Base-by-base conservation (phyloP, 106 monocot species). In the Vanilla planifolia region DNA sequence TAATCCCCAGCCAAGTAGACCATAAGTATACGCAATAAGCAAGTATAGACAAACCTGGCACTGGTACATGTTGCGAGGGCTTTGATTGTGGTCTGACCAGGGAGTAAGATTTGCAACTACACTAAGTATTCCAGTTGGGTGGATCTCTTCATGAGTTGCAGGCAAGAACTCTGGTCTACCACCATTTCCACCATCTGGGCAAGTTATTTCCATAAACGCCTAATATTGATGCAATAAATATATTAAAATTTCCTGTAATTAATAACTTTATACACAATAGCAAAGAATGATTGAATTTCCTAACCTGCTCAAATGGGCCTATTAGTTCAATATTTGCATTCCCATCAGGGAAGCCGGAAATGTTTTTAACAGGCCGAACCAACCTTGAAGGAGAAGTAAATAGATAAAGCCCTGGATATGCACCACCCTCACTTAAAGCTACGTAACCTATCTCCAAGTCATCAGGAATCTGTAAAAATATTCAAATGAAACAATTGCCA, bases 61-160 rank as follows among this genome's bases (percentile, higher is more conserved):
- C 55, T 96, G 96, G 43, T 96, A 96, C 96, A 96, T 96, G 52
- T 96, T 96, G 24, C 91, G 75, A 19, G 96, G 96, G 79, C 90
- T 91, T 71, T 96, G 91, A 71, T 96, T 96, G 71, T 96, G 96
- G 77, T 96, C 96, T 56, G 91, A 96, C 86, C 87, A 96, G 2
- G 96, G 96, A 33, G 91, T 96, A 46, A 96, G 91, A 82, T 85
- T 96, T 43, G 96, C 96, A 84, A 96, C 87, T 43, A 91, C 84
- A 77, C 96, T 96, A 5, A 96, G 78, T 51, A 96, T 84, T 28
- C 47, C 75, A 51, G 96, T 96, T 55, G 96, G 96, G 52, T 96
- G 90, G 56, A 91, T 91, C 70, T 96, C 96, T 73, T 96, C 96
- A 71, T 96, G 96, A 28, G 96, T 96, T 29, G 91, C 83, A 24